Base-by-base conservation (phyloP, 768 basidiomycete genomes). In the Tephrocybe sp. region DNA sequence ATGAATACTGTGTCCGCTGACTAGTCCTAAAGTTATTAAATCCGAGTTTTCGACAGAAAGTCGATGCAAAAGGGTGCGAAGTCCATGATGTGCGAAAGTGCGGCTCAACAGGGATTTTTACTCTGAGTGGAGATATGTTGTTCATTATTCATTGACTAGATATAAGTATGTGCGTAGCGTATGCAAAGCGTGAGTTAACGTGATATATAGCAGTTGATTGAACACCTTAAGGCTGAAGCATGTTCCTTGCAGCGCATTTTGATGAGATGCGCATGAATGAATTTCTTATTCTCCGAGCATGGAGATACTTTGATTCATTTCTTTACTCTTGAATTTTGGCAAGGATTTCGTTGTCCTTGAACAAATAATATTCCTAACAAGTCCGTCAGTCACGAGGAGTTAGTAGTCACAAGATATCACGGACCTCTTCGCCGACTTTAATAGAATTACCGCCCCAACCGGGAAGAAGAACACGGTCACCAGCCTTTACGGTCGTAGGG, bases 371-470 rank as follows among this genome's bases (percentile, higher is more conserved):
- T 66, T 99, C 96, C 94, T 98, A 61, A 7, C 16, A 26, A 35
- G 11, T 19, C 17, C 32, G 3, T 53, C 14, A 31, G 30, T 30
- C 20, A n/a, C n/a, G n/a, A n/a, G n/a, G 19, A 22, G 14, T 30
- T 40, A 26, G 8, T 36, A 14, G 45, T 6, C 32, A 41, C 49
- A 31, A 40, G 39, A 34, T 45, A 17, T 33, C 10, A 79, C 88
- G 53, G 62, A 93, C 96, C 67, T 98, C 95, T 20, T 98, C 97
- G 35, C 94, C 95, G 42, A 98, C 83, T 73, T 99, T 99, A 71
- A 99, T 93, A 13, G 90, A 68, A 64, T 85, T 94, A 10, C 97
- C 97, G 46, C 97, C 97, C 91, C 96, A 99, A 5, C 91, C 92
- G 11, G 97, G 96, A 4, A 99, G 75, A 45, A 99, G 76, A 13